Conservation (phyloP, 1,284 basidiomycete species). For the Cryptococcus sp. region DNA sequence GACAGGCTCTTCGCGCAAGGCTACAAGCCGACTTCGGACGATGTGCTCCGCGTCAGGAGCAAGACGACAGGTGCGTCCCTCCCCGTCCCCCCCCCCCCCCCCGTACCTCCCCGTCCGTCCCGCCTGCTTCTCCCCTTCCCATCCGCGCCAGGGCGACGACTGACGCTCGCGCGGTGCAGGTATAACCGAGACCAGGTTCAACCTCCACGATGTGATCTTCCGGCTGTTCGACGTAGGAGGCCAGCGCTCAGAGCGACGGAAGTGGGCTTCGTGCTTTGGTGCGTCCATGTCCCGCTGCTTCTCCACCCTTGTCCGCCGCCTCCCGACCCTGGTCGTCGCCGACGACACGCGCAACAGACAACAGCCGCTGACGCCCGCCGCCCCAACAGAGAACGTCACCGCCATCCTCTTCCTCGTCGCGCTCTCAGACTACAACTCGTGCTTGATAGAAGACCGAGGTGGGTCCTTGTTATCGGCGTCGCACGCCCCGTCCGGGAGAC, state of each 20-base stretch:
- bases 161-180: constrained; percentile 50
- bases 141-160: background rate
- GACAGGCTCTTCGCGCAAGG: constrained; percentile 70
- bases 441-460: constrained; percentile 88
- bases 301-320: too few relatives aligned
- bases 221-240: constrained; percentile 93
- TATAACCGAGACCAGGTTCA: constrained; percentile 89
- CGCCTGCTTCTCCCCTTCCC: background rate
- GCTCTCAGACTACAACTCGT: constrained; percentile 92
- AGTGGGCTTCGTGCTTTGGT: constrained; percentile 66
- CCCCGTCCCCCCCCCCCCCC: too few relatives aligned
- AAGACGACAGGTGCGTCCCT: constrained; percentile 59
- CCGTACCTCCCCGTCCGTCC: background rate
- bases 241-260: constrained; percentile 58
- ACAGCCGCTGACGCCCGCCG: background rate
- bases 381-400: constrained; percentile 66
- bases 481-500: too few relatives aligned
- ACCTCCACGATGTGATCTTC: constrained; percentile 47
- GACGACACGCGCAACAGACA: too few relatives aligned
- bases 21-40: constrained; percentile 71
- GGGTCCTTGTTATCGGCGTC: constrained; percentile 53
- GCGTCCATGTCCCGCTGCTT: background rate
- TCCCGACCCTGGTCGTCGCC: too few relatives aligned
- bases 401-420: constrained; percentile 90
- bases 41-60: constrained; percentile 79